Conservation (phyloP, 2,329 filamentous ascomycete genomes). For the Arthrobotrys sphaeroides region DNA sequence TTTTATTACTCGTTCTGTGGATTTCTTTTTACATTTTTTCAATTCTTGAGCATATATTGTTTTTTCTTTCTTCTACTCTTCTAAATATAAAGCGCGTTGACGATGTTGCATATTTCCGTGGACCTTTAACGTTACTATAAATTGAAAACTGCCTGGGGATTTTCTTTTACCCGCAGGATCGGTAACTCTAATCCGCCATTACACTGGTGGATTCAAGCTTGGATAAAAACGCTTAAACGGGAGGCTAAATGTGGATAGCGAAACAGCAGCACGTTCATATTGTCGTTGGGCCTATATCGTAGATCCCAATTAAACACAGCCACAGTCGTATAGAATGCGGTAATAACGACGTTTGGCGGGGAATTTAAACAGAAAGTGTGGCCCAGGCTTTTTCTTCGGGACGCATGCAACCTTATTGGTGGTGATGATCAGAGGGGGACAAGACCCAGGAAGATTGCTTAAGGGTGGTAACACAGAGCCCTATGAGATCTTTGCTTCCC, state of each 20-base stretch:
- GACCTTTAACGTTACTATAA: neutral
- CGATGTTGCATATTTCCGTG: slow-evolving; percentile 9
- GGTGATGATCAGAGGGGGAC: slow-evolving; percentile 18
- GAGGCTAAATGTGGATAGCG: slow-evolving; percentile 30
- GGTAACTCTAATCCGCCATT: neutral
- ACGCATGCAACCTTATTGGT: slow-evolving; percentile 39
- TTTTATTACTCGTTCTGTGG: neutral
- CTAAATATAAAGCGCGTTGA: slow-evolving; percentile 1
- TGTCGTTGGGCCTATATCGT: neutral
- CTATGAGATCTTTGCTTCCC: slow-evolving; percentile 24
- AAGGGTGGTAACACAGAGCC: slow-evolving; percentile 40
- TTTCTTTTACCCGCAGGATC: neutral
- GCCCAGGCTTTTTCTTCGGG: slow-evolving; percentile 12
- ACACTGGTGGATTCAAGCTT: neutral
- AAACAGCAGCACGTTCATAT: neutral
- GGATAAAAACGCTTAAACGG: slow-evolving; percentile 34
- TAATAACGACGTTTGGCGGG: slow-evolving; percentile 5
- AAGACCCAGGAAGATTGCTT: slow-evolving; percentile 31
- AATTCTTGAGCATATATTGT: neutral
- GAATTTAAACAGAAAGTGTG: slow-evolving; percentile 8
- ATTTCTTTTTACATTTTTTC: neutral
- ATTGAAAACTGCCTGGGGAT: neutral
- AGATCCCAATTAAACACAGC: neutral
- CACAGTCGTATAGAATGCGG: neutral
- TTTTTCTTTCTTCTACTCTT: too few relatives aligned